Evolutionary conservation across 2,329 filamentous ascomycete genomes (phyloP).

Genomic region (Ceratocystis eucalypticola): DNA sequence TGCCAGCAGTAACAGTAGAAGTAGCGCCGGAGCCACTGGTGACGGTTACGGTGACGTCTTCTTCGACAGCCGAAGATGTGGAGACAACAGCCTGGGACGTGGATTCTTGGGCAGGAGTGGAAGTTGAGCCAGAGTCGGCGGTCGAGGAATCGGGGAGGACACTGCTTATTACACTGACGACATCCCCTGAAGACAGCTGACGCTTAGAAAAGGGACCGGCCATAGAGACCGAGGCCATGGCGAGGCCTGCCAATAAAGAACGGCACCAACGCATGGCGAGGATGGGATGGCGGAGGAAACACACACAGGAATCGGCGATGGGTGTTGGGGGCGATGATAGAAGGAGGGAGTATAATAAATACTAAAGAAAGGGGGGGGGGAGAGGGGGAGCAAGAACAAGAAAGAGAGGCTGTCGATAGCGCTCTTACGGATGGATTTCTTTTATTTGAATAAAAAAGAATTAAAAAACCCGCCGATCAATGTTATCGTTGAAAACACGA

Average conservation of each 20-base stretch:
- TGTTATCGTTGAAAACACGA: neutral
- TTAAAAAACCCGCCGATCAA: neutral
- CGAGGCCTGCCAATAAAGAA: conserved; percentile 14
- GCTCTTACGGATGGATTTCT: neutral
- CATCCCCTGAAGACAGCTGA: conserved; percentile 1
- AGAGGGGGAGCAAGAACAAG: neutral
- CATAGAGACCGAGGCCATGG: conserved; percentile 6
- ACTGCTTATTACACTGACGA: neutral
- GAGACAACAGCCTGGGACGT: conserved; percentile 6
- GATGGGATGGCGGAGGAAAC: neutral
- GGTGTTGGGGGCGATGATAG: neutral
- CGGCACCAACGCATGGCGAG: conserved; percentile 16
- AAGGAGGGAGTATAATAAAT: conserved; percentile 1
- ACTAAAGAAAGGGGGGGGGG: neutral
- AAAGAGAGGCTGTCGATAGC: neutral
- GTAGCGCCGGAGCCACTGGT: conserved; percentile 9
- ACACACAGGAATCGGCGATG: neutral
- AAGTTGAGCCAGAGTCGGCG: neutral
- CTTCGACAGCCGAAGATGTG: neutral
- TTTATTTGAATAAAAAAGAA: neutral
- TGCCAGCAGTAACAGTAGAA: conserved; percentile 20
- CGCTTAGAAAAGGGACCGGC: conserved; percentile 14
- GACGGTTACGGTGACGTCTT: conserved; percentile 20
- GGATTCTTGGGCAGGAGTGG: neutral
- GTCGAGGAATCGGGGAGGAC: neutral